Base-by-base conservation (phyloP, 768 basidiomycete species). In the Suillus weaverae region DNA sequence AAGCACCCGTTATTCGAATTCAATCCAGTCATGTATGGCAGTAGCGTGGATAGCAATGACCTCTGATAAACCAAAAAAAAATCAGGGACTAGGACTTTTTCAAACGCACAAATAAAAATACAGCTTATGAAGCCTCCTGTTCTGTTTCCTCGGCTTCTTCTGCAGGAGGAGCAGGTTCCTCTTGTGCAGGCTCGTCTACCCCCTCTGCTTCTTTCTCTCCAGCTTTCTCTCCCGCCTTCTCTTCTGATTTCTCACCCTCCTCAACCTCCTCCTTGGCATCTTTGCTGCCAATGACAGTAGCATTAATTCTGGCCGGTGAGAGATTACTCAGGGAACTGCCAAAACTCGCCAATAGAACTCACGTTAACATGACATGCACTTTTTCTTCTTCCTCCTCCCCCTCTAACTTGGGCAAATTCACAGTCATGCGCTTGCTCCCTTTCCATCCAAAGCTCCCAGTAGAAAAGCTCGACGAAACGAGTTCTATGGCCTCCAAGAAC, bases 361-460 rank as follows among this genome's bases (percentile, higher is more conserved):
- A 93, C 89, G 85, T 86, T 64, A 94, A 74, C 82, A 84, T 86
- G 13, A 94, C 89, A 70, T 89, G 84, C 2, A 94, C 89, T 66
- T 84, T 88, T 75, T 86, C 86, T 73, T 83, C 86, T 61, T 82
- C 79, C 48, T 78, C 85, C 16, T 75, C 81, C 18, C 75, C 78
- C 18, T 85, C 83, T 0, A 78, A 71, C 62, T 81, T 80, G 62
- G 84, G 79, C 18, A 94, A 73, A 70, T 92, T 89, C 60, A 94
- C 81, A 1, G 80, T 81, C 65, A 93, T 75, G 32, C 87, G 83
- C 73, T 88, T 89, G 73, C 76, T 84, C 2, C 89, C 92, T 73
- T 92, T 94, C 92, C 92, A 94, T 20, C 93, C 92, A 73, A 89
- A 92, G 71, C 89, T 91, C 13, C 92, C 91, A 0, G 91, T 92